Conservation (phyloP, 495 filamentous ascomycete genomes). For the Aspergillus mulundensis region DNA sequence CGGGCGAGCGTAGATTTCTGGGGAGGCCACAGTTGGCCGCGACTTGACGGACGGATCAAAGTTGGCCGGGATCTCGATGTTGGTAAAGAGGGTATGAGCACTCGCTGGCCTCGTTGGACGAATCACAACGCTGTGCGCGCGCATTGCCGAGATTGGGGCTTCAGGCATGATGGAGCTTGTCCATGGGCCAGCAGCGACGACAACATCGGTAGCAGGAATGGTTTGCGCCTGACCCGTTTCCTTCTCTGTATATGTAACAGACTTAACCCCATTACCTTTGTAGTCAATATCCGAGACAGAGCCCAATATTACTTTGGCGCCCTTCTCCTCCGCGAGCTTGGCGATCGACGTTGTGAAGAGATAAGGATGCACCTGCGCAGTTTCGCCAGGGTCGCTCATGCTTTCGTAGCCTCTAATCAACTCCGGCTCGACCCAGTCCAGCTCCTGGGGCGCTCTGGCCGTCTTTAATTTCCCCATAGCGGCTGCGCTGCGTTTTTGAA, state of each 20-base stretch:
- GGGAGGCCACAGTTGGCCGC: constrained; percentile 61
- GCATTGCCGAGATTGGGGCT: constrained; percentile 72
- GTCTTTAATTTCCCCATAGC: constrained; percentile 55
- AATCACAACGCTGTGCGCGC: constrained; percentile 91
- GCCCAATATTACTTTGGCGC: constrained; percentile 66
- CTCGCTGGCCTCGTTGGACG: constrained; percentile 67
- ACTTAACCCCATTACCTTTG: constrained; percentile 50
- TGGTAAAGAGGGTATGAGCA: constrained; percentile 86
- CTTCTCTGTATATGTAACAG: constrained; percentile 73
- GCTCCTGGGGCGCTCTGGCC: constrained; percentile 66
- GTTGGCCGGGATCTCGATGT: constrained; percentile 69
- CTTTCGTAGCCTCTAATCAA: constrained; percentile 66
- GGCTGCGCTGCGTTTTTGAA: constrained; percentile 69
- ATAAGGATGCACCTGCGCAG: constrained; percentile 92
- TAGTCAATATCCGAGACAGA: constrained; percentile 61
- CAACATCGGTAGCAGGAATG: constrained; percentile 71
- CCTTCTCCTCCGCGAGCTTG: constrained; percentile 68
- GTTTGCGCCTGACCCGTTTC: constrained; percentile 52
- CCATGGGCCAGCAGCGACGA: constrained; percentile 90
- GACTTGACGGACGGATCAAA: constrained; percentile 48
- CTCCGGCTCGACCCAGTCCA: constrained; percentile 80
- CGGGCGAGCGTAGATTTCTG: constrained; percentile 91
- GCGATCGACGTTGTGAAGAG: constrained; percentile 89
- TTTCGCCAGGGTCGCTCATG: constrained; percentile 76
- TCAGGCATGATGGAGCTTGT: constrained; percentile 67